Evolutionary conservation across 106 monocot species (phyloP), one percentile per base, ranked within the genome.

Genomic region (Xerophyta viscosa): DNA sequence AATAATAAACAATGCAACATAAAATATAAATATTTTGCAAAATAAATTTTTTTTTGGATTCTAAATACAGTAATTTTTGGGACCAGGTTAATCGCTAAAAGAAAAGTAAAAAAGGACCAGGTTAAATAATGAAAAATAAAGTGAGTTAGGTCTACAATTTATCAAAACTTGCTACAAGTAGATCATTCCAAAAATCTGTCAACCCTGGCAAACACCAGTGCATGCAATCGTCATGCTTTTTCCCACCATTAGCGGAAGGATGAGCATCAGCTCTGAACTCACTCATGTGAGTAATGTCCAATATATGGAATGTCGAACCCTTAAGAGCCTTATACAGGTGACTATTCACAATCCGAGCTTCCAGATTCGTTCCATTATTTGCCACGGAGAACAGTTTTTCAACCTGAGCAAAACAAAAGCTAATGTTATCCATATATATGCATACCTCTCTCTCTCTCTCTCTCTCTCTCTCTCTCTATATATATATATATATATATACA

Each of bases 181-280:
- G 31, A 60, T 80, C 85, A 50, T 72, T 73, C 80, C 85, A 86
- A 24, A 64, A 58, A 57, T 86, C 80, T n/a, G 80, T 69, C 47
- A 81, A 52, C 3, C 86, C 86, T 1, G 86, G 80, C 50, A 80
- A 60, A 52, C 80, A 86, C 86, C 80, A 80, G 59, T 80, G 80
- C 86, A 86, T 86, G 58, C 86, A 86, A 66, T 86, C 86, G 42
- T 72, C 80, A 4, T 86, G 80, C 63, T 86, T 86, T 41, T 86
- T 86, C 11, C 80, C 80, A 18, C 80, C 80, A 10, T 60, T 45
- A 19, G 41, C 63, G 17, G 86, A 80, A 46, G 80, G 86, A 70
- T 86, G 86, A 15, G 86, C 80, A 73, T 86, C 86, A 6, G 86
- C 76, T 73, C 86, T 73, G 56, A 69, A 77, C 59, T 77, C 86